phyloP scores from a whole-genome alignment of 2,329 filamentous ascomycete species.

The Calonectria multiphialidica region DNA sequence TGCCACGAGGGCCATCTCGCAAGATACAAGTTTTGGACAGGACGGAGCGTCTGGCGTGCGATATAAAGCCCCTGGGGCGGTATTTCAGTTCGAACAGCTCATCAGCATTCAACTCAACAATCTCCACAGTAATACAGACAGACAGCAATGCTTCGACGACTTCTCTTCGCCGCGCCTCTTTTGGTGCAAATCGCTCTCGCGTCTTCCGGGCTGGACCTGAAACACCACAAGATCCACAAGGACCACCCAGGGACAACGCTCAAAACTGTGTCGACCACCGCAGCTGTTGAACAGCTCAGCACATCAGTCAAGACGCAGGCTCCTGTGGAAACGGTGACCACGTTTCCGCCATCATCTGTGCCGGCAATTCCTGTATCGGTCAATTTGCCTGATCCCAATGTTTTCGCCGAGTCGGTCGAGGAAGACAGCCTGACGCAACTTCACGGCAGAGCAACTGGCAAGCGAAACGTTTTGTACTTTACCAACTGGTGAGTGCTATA shows the following conservation, averaged over 20 bases:
- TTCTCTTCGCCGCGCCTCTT: slow-evolving; percentile 40
- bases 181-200: slow-evolving; percentile 41
- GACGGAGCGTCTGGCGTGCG: not conserved
- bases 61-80: slow-evolving; percentile 32
- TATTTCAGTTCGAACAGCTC: not conserved
- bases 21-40: not conserved
- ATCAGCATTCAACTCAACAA: slow-evolving; percentile 8
- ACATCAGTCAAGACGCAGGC: not conserved
- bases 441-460: slow-evolving; percentile 27
- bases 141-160: slow-evolving; percentile 37
- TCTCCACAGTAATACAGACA: not conserved
- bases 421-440: slow-evolving; percentile 15
- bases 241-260: slow-evolving; percentile 2
- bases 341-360: too few relatives aligned
- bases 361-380: not conserved
- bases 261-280: slow-evolving; percentile 15
- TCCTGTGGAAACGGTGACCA: not conserved
- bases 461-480: slow-evolving; percentile 63
- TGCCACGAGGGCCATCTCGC: slow-evolving; percentile 25
- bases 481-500: slow-evolving; percentile 61
- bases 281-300: not conserved
- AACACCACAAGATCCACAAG: not conserved
- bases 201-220: slow-evolving; percentile 34
- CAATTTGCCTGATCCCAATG: not conserved
- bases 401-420: not conserved